Percentiles rank a stretch among this genome's conserved stretches.
These are phyloP conservation scores for Wickerhamomyces sp. DNA, from an alignment of 1,139 yeast genomes.

Conservation along the genomic window DNA sequence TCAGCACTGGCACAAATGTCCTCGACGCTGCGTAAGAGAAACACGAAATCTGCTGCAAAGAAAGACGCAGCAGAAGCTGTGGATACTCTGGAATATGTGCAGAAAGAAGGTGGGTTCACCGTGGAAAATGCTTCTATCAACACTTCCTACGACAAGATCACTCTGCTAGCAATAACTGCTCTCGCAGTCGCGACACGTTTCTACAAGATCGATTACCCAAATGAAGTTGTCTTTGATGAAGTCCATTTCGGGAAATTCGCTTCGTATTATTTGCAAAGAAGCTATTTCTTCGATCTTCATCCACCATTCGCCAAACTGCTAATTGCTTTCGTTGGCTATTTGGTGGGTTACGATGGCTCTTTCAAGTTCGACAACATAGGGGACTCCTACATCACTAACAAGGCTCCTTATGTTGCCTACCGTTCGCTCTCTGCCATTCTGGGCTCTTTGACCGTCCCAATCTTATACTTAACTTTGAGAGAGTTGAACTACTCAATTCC, in stretches of 20 bases:
- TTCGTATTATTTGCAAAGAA: conserved; percentile 74
- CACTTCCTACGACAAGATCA: conserved; percentile 34
- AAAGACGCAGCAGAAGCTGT: neutral
- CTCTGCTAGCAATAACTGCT: conserved; percentile 48
- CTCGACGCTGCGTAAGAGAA: conserved; percentile 8
- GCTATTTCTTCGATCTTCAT: conserved; percentile 92
- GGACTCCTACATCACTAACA: conserved; percentile 65
- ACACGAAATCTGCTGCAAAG: neutral
- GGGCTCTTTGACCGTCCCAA: conserved; percentile 79
- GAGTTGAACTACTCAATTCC: conserved; percentile 76
- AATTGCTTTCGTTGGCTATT: conserved; percentile 86
- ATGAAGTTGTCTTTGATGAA: conserved; percentile 94
- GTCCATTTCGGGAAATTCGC: conserved; percentile 98
- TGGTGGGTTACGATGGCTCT: conserved; percentile 82
- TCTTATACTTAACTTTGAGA: conserved; percentile 77
- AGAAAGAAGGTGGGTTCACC: neutral
- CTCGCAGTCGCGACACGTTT: conserved; percentile 73
- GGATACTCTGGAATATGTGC: neutral
- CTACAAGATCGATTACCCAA: conserved; percentile 64
- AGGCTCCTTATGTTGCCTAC: conserved; percentile 87
- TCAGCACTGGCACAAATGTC: neutral
- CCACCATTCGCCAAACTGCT: conserved; percentile 96
- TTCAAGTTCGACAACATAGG: conserved; percentile 93
- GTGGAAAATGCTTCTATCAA: neutral
- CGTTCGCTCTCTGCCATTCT: conserved; percentile 78